Percentiles rank a stretch among this genome's conserved stretches.
These are phyloP conservation scores for Heritiera littoralis DNA, from an alignment of 345 rosid genomes.

Conservation along the genomic window DNA sequence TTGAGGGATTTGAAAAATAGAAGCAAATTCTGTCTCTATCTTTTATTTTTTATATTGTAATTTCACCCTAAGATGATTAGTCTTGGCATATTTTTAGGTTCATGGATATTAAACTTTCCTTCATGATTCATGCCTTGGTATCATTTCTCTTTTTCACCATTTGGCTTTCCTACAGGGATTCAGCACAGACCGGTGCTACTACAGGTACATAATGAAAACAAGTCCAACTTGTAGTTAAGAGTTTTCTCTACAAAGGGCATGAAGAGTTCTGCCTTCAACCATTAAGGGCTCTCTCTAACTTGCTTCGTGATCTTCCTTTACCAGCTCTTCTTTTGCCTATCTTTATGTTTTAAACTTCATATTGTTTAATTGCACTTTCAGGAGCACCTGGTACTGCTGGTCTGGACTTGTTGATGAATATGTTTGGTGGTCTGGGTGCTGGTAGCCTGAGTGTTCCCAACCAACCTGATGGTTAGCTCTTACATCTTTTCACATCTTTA, in stretches of 20 bases:
- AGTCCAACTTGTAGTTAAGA: not conserved
- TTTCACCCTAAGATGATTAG: conserved; percentile 13
- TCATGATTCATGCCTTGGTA: not conserved
- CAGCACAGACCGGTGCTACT: conserved; percentile 52
- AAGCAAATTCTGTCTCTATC: not conserved
- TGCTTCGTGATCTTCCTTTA: not conserved
- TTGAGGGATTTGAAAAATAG: not conserved
- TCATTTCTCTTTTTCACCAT: not conserved
- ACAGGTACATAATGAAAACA: conserved; percentile 41
- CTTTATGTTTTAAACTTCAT: not conserved
- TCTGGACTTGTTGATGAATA: conserved; percentile 77
- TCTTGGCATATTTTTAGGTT: not conserved
- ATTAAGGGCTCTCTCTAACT: not conserved
- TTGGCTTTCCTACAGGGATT: conserved; percentile 45
- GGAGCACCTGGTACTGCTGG: conserved; percentile 46
- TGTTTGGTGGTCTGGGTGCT: conserved; percentile 86
- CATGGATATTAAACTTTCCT: not conserved
- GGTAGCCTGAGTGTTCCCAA: conserved; percentile 64
- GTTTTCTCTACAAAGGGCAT: conserved; percentile 1
- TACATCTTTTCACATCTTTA: conserved; percentile 5
- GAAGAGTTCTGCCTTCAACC: not conserved
- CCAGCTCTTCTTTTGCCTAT: not conserved
- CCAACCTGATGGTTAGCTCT: conserved; percentile 59
- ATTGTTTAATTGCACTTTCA: conserved; percentile 19
- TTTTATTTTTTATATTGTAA: not conserved